Percentiles rank a stretch among this genome's conserved stretches.
These are phyloP conservation scores for Candida pini DNA, from an alignment of 805 yeast species.

Conservation along the genomic window DNA sequence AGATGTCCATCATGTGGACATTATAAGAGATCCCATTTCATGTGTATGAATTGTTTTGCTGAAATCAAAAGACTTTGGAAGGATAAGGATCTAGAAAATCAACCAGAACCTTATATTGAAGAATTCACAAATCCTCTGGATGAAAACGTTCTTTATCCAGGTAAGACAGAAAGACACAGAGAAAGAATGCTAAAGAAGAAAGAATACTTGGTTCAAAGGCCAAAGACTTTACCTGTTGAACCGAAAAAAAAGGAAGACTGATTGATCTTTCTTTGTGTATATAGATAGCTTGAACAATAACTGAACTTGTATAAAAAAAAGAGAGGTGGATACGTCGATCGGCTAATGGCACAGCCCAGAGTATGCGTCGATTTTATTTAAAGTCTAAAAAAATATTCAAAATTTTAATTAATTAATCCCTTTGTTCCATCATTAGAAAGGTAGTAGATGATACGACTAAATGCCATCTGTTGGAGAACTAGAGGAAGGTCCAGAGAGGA, in stretches of 20 bases:
- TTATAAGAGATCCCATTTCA: conserved; percentile 79
- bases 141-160: conserved; percentile 66
- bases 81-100: conserved; percentile 27
- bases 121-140: conserved; percentile 53
- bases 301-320: too few species aligned
- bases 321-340: too few species aligned
- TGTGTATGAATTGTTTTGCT: conserved; percentile 89
- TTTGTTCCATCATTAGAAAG: too few species aligned
- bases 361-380: too few species aligned
- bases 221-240: conserved; percentile 50
- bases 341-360: too few species aligned
- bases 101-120: conserved; percentile 29
- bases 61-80: conserved; percentile 74
- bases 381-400: too few species aligned
- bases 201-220: conserved; percentile 51
- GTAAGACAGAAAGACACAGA: conserved; percentile 46
- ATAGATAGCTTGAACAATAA: not conserved
- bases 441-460: too few species aligned
- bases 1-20: conserved; percentile 96
- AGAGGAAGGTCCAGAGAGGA: not conserved
- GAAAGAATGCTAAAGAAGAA: conserved; percentile 45
- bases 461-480: too few species aligned
- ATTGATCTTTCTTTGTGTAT: not conserved
- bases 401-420: too few species aligned
- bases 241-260: conserved; percentile 24